A percentile compares a stretch with the other conserved stretches of the same genome.
These are phyloP conservation scores for Ehretia macrophylla DNA, from an alignment of 257 asterid genomes.

Conservation along the genomic window DNA sequence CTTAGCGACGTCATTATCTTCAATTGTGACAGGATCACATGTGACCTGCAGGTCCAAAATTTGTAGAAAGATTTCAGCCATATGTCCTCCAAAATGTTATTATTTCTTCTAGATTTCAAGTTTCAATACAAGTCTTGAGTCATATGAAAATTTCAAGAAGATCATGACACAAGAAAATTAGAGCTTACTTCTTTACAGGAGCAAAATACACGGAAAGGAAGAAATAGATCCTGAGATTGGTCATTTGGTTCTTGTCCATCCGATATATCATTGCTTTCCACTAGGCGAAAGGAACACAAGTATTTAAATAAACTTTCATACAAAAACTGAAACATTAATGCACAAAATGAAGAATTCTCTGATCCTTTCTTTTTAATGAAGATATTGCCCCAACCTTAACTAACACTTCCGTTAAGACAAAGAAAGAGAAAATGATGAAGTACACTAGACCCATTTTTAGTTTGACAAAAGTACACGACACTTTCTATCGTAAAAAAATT, in stretches of 20 bases:
- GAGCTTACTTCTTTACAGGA: constrained; percentile 15
- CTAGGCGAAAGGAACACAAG: not conserved
- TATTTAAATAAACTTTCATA: not conserved
- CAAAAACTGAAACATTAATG: too few species aligned
- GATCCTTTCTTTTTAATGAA: too few species aligned
- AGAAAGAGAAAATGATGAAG: too few species aligned
- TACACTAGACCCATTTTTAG: too few species aligned
- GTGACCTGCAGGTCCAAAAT: constrained; percentile 6
- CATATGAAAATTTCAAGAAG: not conserved
- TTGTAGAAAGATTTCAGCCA: not conserved
- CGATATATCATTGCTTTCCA: constrained; percentile 3
- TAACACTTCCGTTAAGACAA: too few species aligned
- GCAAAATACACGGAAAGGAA: constrained; percentile 15
- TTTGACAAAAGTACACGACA: too few species aligned
- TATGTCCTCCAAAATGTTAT: not conserved
- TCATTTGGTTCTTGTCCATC: constrained; percentile 1
- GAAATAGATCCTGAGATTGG: constrained; percentile 14
- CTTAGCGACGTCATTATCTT: constrained; percentile 16
- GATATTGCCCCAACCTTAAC: too few species aligned
- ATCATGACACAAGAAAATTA: too few species aligned
- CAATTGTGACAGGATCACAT: constrained; percentile 13
- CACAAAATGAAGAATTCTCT: too few species aligned
- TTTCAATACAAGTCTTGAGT: not conserved
- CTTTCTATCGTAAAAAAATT: too few species aligned
- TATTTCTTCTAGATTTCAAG: too few species aligned